Conservation (phyloP, 2,329 filamentous ascomycete species). For the Parastagonospora avenae region DNA sequence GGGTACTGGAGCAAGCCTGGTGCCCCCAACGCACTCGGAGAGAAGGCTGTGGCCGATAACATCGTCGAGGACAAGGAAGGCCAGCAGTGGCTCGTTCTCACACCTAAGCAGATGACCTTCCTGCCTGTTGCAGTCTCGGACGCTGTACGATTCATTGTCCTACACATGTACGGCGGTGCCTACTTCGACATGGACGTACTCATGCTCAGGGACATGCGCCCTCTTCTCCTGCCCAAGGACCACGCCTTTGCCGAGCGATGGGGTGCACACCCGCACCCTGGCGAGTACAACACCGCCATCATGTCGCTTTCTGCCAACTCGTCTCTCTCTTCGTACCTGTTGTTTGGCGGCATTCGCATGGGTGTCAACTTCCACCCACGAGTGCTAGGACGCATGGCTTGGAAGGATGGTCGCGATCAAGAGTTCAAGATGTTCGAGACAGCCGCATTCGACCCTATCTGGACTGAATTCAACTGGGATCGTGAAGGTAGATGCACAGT, state of each 20-base stretch:
- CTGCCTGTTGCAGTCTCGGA: conserved; percentile 63
- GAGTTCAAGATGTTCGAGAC: conserved; percentile 64
- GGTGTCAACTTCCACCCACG: conserved; percentile 63
- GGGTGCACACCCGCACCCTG: conserved; percentile 58
- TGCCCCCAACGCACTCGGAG: conserved; percentile 50
- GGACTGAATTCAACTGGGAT: conserved; percentile 62
- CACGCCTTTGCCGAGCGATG: conserved; percentile 62
- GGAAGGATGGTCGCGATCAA: conserved; percentile 59
- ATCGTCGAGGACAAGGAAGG: conserved; percentile 56
- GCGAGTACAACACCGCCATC: conserved; percentile 63
- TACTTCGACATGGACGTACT: conserved; percentile 64
- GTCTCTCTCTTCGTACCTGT: conserved; percentile 59
- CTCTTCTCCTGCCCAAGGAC: conserved; percentile 56
- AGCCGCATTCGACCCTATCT: conserved; percentile 62
- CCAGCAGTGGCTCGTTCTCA: conserved; percentile 60
- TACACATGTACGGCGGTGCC: conserved; percentile 59
- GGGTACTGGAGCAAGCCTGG: conserved; percentile 57
- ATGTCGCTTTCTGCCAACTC: conserved; percentile 63
- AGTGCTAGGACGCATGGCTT: conserved; percentile 61
- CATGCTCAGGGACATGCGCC: conserved; percentile 61
- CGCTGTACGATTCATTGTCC: conserved; percentile 60
- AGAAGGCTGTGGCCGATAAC: conserved; percentile 56
- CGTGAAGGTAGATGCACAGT: conserved; percentile 59
- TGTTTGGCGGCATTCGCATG: conserved; percentile 62
- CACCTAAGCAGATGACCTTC: conserved; percentile 62